Base-by-base conservation (phyloP, 768 basidiomycete species). In the Pisolithus tinctorius region DNA sequence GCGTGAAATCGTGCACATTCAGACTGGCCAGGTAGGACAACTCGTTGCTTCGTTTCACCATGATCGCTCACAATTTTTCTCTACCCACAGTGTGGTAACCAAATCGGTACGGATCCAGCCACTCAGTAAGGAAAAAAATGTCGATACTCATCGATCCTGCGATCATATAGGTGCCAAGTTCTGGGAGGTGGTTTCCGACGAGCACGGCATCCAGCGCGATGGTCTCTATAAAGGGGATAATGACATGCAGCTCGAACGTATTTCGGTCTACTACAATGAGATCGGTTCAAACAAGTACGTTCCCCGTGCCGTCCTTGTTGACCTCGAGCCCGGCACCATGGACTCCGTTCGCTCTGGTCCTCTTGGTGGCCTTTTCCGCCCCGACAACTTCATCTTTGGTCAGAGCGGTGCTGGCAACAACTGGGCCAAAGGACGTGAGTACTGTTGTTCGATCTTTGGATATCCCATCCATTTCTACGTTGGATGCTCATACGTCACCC, bases 1-100 rank as follows among this genome's bases (percentile, higher is more conserved):
- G 90, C 90, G 94, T 79, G 94, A 98, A 85, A 97, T 98, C 74
- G 94, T 98, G 70, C 95, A 98, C 76, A 84, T 98, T 66, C 95
- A 98, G 73, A 97, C 95, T 58, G 95, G 95, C 76, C 95, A 96
- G 83, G 92, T 92, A 64, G 61, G 76, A 68, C 47, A 46, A 34
- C 41, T 34, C 29, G 13, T 25, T 37, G 34, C 26, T n/a, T 3
- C 0, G 13, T 26, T 29, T 51, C 20, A 31, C 49, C 26, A 13
- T 26, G 40, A 41, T 54, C 61, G 55, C 61, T 69, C 60, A 61
- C 68, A 52, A 55, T 56, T 47, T 60, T 52, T 57, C 58, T 63
- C 65, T 56, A 55, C 60, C 63, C 30, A 39, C 60, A 86, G 91
- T 98, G 95, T 71, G 95, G 95, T 81, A 98, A 98, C 89, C 94